phyloP scores from a whole-genome alignment of 306 rosid genomes.

The Crataegus laevigata region DNA sequence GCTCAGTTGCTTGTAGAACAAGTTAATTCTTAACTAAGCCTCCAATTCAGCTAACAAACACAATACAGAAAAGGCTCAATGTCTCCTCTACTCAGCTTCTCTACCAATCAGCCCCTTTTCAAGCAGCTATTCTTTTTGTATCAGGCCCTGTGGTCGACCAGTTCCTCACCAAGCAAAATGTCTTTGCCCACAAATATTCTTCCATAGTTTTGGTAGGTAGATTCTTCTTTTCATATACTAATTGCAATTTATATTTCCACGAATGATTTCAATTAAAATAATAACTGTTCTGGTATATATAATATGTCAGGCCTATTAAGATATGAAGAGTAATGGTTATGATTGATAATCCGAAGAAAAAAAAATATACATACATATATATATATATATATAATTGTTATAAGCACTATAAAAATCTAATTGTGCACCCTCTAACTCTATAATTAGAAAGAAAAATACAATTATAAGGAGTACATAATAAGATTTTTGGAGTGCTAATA shows the following conservation, averaged over 20 bases:
- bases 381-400: no score
- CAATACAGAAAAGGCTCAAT: constrained; percentile 90
- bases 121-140: constrained; percentile 91
- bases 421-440: no score
- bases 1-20: background rate
- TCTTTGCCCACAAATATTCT: constrained; percentile 75
- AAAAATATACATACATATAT: no score
- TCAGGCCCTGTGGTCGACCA: constrained; percentile 89
- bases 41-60: constrained; percentile 74
- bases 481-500: no score
- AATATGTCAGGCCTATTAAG: background rate
- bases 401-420: no score
- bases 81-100: constrained; percentile 92
- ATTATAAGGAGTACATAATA: no score
- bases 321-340: background rate
- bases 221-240: background rate
- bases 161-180: constrained; percentile 69
- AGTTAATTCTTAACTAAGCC: constrained; percentile 40
- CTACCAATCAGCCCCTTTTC: constrained; percentile 94
- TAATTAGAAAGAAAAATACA: no score
- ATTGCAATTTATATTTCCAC: background rate
- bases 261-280: background rate
- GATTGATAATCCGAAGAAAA: background rate
- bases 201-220: constrained; percentile 62
- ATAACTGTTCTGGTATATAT: background rate